Evolutionary conservation across 2,329 filamentous ascomycete species (phyloP).

Genomic region (Penicillium sp.): DNA sequence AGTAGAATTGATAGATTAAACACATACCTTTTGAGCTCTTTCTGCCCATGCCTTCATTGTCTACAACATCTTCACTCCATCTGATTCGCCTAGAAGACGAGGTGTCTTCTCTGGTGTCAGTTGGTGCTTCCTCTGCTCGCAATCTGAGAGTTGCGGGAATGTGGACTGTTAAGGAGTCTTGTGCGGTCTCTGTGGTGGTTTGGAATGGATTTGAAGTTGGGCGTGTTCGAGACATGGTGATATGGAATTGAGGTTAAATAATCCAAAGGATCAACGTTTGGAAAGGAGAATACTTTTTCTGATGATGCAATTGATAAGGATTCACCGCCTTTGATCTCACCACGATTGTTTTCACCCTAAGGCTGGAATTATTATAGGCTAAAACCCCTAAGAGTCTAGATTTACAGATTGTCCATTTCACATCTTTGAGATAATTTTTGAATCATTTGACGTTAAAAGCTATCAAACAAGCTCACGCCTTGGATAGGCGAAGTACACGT

Average conservation of each 20-base stretch:
- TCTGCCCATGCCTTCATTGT: slow-evolving; percentile 91
- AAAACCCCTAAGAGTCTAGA: background rate
- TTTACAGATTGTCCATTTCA: background rate
- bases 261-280: background rate
- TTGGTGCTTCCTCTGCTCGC: slow-evolving; percentile 25
- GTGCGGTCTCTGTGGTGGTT: slow-evolving; percentile 22
- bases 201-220: slow-evolving; percentile 30
- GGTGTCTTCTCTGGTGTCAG: slow-evolving; percentile 11
- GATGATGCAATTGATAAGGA: slow-evolving; percentile 20
- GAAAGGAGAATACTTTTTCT: background rate
- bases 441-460: slow-evolving; percentile 4
- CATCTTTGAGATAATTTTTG: background rate
- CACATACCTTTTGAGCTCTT: slow-evolving; percentile 88
- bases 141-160: slow-evolving; percentile 33
- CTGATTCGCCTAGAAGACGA: slow-evolving; percentile 64
- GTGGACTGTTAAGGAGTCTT: slow-evolving; percentile 19
- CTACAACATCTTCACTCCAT: slow-evolving; percentile 90
- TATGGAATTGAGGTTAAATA: background rate
- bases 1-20: background rate
- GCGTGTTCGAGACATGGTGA: slow-evolving; percentile 40
- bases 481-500: background rate
- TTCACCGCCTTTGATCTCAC: slow-evolving; percentile 1
- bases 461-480: slow-evolving; percentile 5
- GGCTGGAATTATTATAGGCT: no score
- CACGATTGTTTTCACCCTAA: background rate